phyloP scores from a whole-genome alignment of 495 filamentous ascomycete genomes.

The Penicillium simplicissimum region DNA sequence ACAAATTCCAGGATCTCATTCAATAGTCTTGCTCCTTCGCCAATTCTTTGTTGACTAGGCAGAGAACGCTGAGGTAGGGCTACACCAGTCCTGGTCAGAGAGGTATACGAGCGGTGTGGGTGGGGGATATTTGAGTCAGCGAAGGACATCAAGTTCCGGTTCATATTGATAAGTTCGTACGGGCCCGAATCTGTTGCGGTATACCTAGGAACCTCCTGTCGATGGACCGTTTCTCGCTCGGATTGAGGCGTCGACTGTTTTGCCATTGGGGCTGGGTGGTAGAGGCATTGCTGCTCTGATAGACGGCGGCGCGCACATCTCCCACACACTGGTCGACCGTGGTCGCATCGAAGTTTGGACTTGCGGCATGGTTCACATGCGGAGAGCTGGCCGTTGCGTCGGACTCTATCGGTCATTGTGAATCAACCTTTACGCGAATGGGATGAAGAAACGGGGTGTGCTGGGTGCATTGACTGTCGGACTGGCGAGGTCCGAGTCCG shows the following conservation, averaged over 20 bases:
- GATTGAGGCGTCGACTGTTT: not conserved
- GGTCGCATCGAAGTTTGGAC: constrained; percentile 2
- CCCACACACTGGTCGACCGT: not conserved
- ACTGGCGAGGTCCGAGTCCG: not conserved
- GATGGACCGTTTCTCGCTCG: not conserved
- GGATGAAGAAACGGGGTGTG: not conserved
- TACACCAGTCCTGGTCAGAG: not conserved
- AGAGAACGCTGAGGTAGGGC: not conserved
- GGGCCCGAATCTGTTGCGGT: not conserved
- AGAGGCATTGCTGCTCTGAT: not conserved
- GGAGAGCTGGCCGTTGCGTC: constrained; percentile 1
- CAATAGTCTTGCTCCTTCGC: not conserved
- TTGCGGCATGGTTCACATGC: constrained; percentile 3
- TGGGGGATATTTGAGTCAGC: not conserved
- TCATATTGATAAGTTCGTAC: not conserved
- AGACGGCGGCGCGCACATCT: not conserved
- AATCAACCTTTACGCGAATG: not conserved
- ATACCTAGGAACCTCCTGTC: not conserved
- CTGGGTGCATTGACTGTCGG: not conserved
- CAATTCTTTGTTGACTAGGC: not conserved
- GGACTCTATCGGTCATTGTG: not conserved
- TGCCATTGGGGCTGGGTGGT: constrained; percentile 2
- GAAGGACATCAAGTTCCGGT: not conserved
- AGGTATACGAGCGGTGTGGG: not conserved
- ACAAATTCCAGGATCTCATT: not conserved